Base-by-base conservation (phyloP, 2,329 filamentous ascomycete genomes). In the Lizonia empirigonia region DNA sequence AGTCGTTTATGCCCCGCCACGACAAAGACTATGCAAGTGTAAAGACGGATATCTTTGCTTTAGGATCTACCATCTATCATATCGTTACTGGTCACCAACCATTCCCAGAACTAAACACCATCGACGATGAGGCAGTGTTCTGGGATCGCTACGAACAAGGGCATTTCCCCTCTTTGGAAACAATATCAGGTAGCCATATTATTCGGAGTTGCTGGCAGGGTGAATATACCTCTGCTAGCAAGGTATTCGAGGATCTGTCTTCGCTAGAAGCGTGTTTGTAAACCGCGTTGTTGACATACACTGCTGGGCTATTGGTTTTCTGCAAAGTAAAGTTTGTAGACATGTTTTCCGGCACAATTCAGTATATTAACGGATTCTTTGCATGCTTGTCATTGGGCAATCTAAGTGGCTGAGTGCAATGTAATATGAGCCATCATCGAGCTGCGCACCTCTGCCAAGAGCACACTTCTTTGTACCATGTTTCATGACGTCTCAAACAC, bases 31-130 rank as follows among this genome's bases (percentile, higher is more conserved):
- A 48, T 30, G 51, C 57, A 10, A 50, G 59, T 39, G 12, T 18
- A 2, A 60, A 55, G 24, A 62, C 57, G 8, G 58, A 66, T 37
- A 54, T 65, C 20, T 67, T 67, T 34, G 57, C 64, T 30, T 46
- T 66, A 12, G 58, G 63, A 10, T 58, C 62, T 9, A 38, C 56
- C 5, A 58, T 68, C 8, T 66, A 63, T 38, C 38, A 53, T 24
- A 65, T 63, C 15, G 56, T 65, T 20, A 52, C 38, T 3, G 54
- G 47, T 7, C 46, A 55, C 18, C 41, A 39, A 26, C 54, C 57
- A 0, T 66, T 63, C 44, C 59, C 55, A 18, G 24, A 57, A 24
- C 41, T 44, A 7, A 55, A 63, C 20, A 51, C 59, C 23, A 63
- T 51, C 5, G 27, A 51, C 19, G 46, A 66, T 29, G 51, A 61